Evolutionary conservation across 2,329 filamentous ascomycete species (phyloP), one percentile per base, ranked within the genome.

Genomic region (Aspergillus quadrilineatus): DNA sequence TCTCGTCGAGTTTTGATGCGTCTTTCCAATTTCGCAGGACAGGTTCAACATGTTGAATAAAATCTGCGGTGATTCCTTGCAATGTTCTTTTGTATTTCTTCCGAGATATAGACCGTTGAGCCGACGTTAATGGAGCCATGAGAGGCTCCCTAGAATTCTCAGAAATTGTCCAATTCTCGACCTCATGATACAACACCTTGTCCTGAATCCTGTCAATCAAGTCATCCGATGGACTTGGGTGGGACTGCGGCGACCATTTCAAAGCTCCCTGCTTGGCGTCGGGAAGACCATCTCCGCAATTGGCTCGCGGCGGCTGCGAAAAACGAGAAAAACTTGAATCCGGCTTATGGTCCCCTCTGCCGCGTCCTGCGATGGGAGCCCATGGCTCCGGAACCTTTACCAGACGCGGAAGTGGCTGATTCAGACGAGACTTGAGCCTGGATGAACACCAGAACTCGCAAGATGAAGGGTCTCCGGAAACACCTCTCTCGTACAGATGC

Each of bases 11-110:
- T 9, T 60, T 53, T 7, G 56, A 52, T 29, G 17, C 22, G 29
- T 39, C 41, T 26, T 43, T 32, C 22, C 43, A 54, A 50, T 32
- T 52, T 12, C 56, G 57, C 5, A 74, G 30, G 8, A 68, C 34
- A 7, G 73, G 66, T 46, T 75, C 68, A 50, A 75, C 64, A 50
- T 66, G 50, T 50, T 65, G 59, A 49, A 77, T 69, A 56, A 75
- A 78, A 48, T 74, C 69, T 6, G 71, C 71, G 50, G 76, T 62
- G 48, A 75, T 73, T 6, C 64, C 69, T 50, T 73, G 71, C 3
- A 76, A 62, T 3, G 66, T 68, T 12, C 61, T 50, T 43, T 65
- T 53, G 15, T 63, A 54, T 41, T 63, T 15, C 32, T 44, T 42
- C 47, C 59, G 58, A 30, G 55, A 59, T 7, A 37, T 45, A 9